Percentiles rank a stretch among this genome's conserved stretches.
Evolutionary conservation across 2,329 filamentous ascomycete genomes (phyloP).

Genomic region (Nigrograna mackinnonii): DNA sequence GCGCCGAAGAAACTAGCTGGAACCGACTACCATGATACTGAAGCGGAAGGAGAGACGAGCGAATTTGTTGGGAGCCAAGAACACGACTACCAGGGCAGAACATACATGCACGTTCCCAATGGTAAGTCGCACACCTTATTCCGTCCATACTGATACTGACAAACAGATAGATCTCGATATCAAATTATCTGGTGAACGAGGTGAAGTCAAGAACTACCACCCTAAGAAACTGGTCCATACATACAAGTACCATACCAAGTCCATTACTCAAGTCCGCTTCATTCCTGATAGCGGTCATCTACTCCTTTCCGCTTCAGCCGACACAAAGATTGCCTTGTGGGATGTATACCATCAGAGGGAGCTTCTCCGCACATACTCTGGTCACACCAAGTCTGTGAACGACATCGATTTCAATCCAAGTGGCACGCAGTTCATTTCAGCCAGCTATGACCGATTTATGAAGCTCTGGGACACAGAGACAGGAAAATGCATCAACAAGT

Average conservation of each 20-base stretch:
- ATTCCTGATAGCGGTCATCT: conserved; percentile 88
- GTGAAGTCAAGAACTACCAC: conserved; percentile 84
- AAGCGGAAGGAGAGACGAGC: conserved; percentile 68
- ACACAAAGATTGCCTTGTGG: conserved; percentile 90
- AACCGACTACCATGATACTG: conserved; percentile 54
- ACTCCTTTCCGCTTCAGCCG: conserved; percentile 85
- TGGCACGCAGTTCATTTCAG: conserved; percentile 85
- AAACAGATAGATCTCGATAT: conserved; percentile 35
- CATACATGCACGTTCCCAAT: conserved; percentile 96
- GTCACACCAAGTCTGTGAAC: conserved; percentile 87
- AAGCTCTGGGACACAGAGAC: conserved; percentile 99
- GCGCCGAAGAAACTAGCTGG: conserved; percentile 64
- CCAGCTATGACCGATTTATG: conserved; percentile 92
- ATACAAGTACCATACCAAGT: conserved; percentile 83
- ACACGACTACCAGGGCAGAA: conserved; percentile 91
- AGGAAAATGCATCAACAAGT: conserved; percentile 83
- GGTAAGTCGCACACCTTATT: conserved; percentile 17
- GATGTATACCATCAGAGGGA: conserved; percentile 91
- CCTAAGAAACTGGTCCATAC: conserved; percentile 93
- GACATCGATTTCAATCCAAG: conserved; percentile 85
- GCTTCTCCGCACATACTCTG: conserved; percentile 86
- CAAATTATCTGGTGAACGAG: conserved; percentile 73
- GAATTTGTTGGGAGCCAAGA: conserved; percentile 83
- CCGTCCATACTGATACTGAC: conserved; percentile 4
- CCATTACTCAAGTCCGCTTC: conserved; percentile 87